These are phyloP conservation scores for Lipomyces japonicus DNA, from an alignment of 805 yeast species.

Conservation along the genomic window DNA sequence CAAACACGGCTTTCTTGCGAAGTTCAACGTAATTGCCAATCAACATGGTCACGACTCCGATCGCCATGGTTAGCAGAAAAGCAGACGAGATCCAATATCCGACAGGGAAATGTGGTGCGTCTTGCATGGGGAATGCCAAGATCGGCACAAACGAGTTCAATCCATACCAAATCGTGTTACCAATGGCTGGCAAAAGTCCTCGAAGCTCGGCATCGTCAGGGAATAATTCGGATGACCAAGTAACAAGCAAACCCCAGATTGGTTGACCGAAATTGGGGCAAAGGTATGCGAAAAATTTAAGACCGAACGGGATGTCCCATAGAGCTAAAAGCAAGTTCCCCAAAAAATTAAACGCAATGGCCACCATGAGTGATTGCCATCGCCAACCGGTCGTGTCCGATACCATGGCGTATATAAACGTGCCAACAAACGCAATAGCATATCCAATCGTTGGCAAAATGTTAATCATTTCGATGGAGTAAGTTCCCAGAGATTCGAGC, in stretches of 20 bases:
- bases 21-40: constrained; percentile 2
- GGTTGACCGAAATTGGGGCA: constrained; percentile 12
- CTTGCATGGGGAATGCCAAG: constrained; percentile 9
- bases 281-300: constrained; percentile 7
- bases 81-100: constrained; percentile 10
- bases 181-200: constrained; percentile 9
- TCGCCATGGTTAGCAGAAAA: constrained; percentile 3
- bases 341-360: constrained; percentile 3
- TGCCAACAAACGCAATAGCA: constrained; percentile 6
- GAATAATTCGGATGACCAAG: constrained; percentile 13
- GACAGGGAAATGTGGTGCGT: constrained; percentile 7
- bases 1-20: constrained; percentile 7
- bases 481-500: constrained; percentile 6
- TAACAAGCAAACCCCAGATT: constrained; percentile 12
- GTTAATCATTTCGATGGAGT: constrained; percentile 11
- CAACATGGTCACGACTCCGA: constrained; percentile 9
- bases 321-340: constrained; percentile 10
- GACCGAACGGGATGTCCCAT: constrained; percentile 13
- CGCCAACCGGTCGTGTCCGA: constrained; percentile 5
- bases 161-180: constrained; percentile 4
- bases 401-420: constrained; percentile 5
- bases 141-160: constrained; percentile 7
- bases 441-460: constrained; percentile 10
- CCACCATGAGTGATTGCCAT: constrained; percentile 8
- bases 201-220: constrained; percentile 13